Conservation (phyloP, 2,329 filamentous ascomycete genomes). For the Emydomyces testavorans region DNA sequence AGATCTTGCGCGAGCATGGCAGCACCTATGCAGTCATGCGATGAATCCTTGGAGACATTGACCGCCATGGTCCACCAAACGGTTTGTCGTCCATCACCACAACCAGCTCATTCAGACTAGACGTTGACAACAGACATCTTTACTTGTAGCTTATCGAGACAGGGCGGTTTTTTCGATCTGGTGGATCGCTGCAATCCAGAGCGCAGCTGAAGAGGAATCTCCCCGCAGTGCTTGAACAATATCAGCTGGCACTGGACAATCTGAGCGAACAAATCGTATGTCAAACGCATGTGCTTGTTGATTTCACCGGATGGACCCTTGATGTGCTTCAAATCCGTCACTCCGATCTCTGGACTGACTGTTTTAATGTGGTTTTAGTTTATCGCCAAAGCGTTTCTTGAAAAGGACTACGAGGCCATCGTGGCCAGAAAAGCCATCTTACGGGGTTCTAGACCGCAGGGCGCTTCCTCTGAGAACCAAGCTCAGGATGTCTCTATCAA, state of each 20-base stretch:
- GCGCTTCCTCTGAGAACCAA: background rate
- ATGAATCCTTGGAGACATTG: conserved; percentile 28
- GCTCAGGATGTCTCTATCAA: conserved; percentile 1
- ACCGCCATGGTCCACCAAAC: conserved; percentile 30
- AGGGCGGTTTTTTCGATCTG: conserved; percentile 32
- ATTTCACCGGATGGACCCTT: no score
- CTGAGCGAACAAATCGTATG: conserved; percentile 36
- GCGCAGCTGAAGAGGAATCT: conserved; percentile 30
- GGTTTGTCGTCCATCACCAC: conserved; percentile 18
- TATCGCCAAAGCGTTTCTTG: conserved; percentile 34
- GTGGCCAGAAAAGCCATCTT: conserved; percentile 23
- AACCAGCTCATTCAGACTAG: conserved; percentile 2
- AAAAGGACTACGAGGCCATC: conserved; percentile 32
- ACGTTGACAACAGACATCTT: conserved; percentile 8
- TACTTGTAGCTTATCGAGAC: conserved; percentile 31
- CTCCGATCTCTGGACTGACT: background rate
- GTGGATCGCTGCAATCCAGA: conserved; percentile 26
- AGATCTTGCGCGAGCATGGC: background rate
- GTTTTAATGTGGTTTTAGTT: conserved; percentile 23
- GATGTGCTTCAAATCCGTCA: no score
- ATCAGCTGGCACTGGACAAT: conserved; percentile 31
- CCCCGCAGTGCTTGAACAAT: conserved; percentile 30
- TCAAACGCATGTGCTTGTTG: no score
- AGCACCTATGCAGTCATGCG: background rate
- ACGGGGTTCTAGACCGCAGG: background rate